Percentiles rank a stretch among this genome's conserved stretches.
Evolutionary conservation across 169 alveolate species (phyloP).

Genomic region (Cryptosporidium canis): DNA sequence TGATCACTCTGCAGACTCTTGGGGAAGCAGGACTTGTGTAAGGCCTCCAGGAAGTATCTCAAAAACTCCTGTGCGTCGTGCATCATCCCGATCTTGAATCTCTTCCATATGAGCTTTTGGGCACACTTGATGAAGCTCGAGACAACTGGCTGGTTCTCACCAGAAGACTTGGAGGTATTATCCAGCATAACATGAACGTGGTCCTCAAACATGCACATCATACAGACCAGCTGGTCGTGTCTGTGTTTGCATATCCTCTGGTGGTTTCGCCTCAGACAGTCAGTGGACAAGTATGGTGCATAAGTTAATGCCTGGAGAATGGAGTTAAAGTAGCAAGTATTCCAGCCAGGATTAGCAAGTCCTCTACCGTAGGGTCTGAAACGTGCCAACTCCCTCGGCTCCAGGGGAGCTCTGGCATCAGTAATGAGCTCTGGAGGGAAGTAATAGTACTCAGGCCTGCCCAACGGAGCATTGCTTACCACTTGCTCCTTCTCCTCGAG

Average conservation of each 20-base stretch:
- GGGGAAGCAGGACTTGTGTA: conserved; percentile 73
- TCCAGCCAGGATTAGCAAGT: conserved; percentile 68
- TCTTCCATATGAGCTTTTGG: conserved; percentile 74
- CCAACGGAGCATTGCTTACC: conserved; percentile 42
- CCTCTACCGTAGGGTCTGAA: conserved; percentile 37
- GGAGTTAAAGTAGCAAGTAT: conserved; percentile 67
- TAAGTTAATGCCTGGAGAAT: conserved; percentile 64
- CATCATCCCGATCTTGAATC: conserved; percentile 75
- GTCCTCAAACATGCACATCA: conserved; percentile 78
- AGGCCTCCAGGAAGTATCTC: conserved; percentile 75
- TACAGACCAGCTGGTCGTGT: conserved; percentile 62
- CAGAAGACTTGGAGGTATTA: conserved; percentile 11
- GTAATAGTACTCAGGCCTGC: conserved; percentile 38
- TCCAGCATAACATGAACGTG: conserved; percentile 73
- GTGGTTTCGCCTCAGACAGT: conserved; percentile 39
- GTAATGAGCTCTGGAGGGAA: conserved; percentile 31
- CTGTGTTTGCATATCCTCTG: conserved; percentile 45
- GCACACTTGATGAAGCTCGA: conserved; percentile 70
- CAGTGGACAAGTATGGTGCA: conserved; percentile 37
- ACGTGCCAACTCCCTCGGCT: background rate
- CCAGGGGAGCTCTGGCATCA: background rate
- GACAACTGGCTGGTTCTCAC: conserved; percentile 36
- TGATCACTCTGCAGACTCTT: conserved; percentile 42
- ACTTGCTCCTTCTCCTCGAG: background rate
- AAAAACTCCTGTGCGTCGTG: conserved; percentile 81